phyloP scores from a whole-genome alignment of 176 grass and related monocot species.

The Puya raimondii region DNA sequence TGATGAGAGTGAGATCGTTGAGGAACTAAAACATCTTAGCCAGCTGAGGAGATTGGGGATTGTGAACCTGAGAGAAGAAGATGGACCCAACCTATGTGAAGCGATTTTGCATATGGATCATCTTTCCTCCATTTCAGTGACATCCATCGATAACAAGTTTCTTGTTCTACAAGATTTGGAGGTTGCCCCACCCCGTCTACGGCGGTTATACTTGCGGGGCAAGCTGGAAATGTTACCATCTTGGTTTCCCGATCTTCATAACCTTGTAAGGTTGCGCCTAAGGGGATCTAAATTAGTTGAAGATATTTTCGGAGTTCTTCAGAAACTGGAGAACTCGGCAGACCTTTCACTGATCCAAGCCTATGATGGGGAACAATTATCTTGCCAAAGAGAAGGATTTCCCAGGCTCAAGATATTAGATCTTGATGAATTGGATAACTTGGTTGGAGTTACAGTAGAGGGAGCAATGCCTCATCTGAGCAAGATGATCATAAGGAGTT shows the following conservation, averaged over 20 bases:
- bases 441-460: slow-evolving; percentile 10
- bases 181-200: slow-evolving; percentile 4
- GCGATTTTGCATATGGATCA: slow-evolving; percentile 19
- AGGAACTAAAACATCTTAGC: slow-evolving; percentile 18
- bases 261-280: slow-evolving; percentile 23
- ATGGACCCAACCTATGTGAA: slow-evolving; percentile 15
- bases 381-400: slow-evolving; percentile 23
- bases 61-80: slow-evolving; percentile 21
- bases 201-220: slow-evolving; percentile 27
- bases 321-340: slow-evolving; percentile 16
- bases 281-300: slow-evolving; percentile 20
- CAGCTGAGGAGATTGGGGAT: slow-evolving; percentile 34
- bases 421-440: slow-evolving; percentile 20
- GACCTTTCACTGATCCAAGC: slow-evolving; percentile 31
- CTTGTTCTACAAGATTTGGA: slow-evolving; percentile 9
- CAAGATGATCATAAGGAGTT: slow-evolving; percentile 29
- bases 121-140: slow-evolving; percentile 20
- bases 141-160: slow-evolving; percentile 13
- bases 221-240: slow-evolving; percentile 12
- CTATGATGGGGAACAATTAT: slow-evolving; percentile 14
- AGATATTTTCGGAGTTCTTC: slow-evolving; percentile 15
- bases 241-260: slow-evolving; percentile 20
- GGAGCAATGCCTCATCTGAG: slow-evolving; percentile 28
- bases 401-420: slow-evolving; percentile 29
- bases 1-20: slow-evolving; percentile 12